These are phyloP conservation scores for Fragosphaeria purpurea DNA, from an alignment of 2,329 filamentous ascomycete genomes.

Conservation along the genomic window DNA sequence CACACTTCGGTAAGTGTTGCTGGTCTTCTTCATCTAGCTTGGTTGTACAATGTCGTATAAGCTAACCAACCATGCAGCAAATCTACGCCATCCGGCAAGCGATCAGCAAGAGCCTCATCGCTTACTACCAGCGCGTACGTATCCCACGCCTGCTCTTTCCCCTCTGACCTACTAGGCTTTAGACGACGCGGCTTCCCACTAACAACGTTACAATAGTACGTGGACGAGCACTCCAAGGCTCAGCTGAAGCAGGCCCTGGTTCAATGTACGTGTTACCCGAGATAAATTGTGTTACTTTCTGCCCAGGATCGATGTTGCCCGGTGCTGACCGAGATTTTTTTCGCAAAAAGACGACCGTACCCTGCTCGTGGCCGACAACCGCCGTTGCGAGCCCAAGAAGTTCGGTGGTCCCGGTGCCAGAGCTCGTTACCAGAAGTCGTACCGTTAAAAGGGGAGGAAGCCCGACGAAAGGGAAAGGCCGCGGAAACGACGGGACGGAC, in stretches of 20 bases:
- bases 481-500: too few relatives aligned
- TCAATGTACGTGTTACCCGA: constrained; percentile 41
- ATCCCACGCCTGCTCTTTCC: background rate
- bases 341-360: constrained; percentile 23
- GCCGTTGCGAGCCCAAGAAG: constrained; percentile 99
- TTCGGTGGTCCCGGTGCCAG: constrained; percentile 87
- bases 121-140: constrained; percentile 36
- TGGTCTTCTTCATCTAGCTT: background rate
- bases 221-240: constrained; percentile 99
- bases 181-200: constrained; percentile 48
- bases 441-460: constrained; percentile 60
- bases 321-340: too few relatives aligned
- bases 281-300: background rate
- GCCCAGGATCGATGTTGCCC: too few relatives aligned
- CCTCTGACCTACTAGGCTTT: too few relatives aligned
- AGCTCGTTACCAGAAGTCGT: constrained; percentile 96
- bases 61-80: constrained; percentile 6
- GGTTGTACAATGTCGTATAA: too few relatives aligned
- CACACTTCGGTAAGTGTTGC: constrained; percentile 14
- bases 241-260: constrained; percentile 94
- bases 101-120: constrained; percentile 79
- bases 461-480: too few relatives aligned
- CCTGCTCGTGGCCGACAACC: constrained; percentile 97
- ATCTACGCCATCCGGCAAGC: constrained; percentile 89
- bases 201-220: constrained; percentile 78